Percentiles rank a stretch among this genome's conserved stretches.
Conservation (phyloP, 108 stramenopile species). For the Schizochytrium sp. region DNA sequence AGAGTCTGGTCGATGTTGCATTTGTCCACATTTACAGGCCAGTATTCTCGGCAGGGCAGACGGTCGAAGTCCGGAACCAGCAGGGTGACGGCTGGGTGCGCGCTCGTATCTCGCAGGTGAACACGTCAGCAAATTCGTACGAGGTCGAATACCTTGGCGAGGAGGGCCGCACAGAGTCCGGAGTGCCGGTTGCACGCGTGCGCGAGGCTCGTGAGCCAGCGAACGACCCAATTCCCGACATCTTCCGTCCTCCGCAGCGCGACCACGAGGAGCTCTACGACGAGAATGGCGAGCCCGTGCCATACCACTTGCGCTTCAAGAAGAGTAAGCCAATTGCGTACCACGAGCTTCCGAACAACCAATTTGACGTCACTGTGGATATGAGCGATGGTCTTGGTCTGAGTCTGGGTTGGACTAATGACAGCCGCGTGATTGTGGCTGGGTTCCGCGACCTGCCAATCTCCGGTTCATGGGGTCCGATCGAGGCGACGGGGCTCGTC, state of each 20-base stretch:
- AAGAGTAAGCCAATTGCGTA: background rate
- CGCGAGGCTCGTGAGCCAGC: background rate
- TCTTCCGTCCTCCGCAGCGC: background rate
- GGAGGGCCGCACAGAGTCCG: background rate
- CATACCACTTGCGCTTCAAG: background rate
- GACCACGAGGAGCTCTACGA: background rate
- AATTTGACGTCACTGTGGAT: background rate
- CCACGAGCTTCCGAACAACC: constrained; percentile 7
- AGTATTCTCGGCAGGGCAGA: background rate
- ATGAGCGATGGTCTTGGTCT: constrained; percentile 10
- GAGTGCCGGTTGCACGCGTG: background rate
- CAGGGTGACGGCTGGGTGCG: background rate
- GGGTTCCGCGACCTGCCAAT: constrained; percentile 10
- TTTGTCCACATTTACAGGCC: background rate
- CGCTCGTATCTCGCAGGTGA: background rate
- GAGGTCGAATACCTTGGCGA: background rate
- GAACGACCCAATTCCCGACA: background rate
- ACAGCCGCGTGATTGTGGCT: constrained; percentile 1
- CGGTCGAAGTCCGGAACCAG: background rate
- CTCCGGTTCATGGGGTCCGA: background rate
- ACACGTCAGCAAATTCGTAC: background rate
- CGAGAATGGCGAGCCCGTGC: background rate
- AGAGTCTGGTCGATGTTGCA: background rate
- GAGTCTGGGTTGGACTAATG: constrained; percentile 1
- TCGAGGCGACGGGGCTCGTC: background rate